phyloP scores from a whole-genome alignment of 2,329 filamentous ascomycete genomes.

The Fusarium tupiense region DNA sequence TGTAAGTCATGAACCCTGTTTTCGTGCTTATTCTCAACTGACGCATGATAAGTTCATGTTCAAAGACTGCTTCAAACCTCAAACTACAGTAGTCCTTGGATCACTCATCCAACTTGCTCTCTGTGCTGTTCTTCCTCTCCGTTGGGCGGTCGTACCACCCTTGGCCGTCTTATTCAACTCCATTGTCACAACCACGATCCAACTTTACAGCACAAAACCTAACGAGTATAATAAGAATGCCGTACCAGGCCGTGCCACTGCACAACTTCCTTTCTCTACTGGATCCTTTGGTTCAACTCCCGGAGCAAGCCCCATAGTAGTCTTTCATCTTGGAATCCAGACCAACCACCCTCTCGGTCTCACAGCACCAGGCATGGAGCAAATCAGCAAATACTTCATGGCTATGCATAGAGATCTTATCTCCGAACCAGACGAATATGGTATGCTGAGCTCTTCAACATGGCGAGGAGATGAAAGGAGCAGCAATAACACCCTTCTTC shows the following conservation, averaged over 20 bases:
- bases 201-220: conserved; percentile 26
- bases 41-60: conserved; percentile 28
- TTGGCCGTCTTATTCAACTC: conserved; percentile 45
- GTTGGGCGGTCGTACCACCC: conserved; percentile 50
- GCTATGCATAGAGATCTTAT: conserved; percentile 51
- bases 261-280: conserved; percentile 47
- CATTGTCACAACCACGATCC: conserved; percentile 44
- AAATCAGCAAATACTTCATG: conserved; percentile 52
- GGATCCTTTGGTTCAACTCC: conserved; percentile 44
- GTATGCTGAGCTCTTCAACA: conserved; percentile 56
- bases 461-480: conserved; percentile 53
- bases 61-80: conserved; percentile 50
- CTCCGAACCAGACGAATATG: conserved; percentile 53
- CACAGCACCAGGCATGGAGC: conserved; percentile 55
- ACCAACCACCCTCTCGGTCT: conserved; percentile 61
- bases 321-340: conserved; percentile 58
- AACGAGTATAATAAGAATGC: conserved; percentile 41
- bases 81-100: conserved; percentile 47
- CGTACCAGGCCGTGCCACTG: conserved; percentile 48
- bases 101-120: conserved; percentile 49
- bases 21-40: not conserved
- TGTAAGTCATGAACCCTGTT: conserved; percentile 27
- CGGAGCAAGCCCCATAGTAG: conserved; percentile 47
- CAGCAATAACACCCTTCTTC: conserved; percentile 54
- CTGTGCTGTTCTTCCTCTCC: conserved; percentile 46